Percentiles rank a stretch among this genome's conserved stretches.
Conservation (phyloP, 495 filamentous ascomycete genomes). For the Friedmanniomyces simplex region DNA sequence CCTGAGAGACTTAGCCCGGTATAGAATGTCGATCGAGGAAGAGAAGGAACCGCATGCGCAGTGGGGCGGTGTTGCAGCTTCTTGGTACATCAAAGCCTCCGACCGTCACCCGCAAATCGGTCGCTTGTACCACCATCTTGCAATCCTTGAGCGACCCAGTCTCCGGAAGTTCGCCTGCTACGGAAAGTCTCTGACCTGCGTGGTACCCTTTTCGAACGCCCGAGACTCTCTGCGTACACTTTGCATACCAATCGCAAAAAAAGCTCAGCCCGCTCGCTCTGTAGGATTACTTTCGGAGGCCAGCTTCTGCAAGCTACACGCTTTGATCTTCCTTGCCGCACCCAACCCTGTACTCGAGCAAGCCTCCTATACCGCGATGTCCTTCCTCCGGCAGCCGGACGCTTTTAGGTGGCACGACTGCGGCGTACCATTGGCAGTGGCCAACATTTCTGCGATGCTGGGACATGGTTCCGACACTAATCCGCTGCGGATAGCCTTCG, state of each 20-base stretch:
- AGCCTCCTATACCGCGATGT: no score
- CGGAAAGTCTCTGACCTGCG: slow-evolving; percentile 28
- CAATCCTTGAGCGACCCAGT: slow-evolving; percentile 70
- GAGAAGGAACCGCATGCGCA: slow-evolving; percentile 50
- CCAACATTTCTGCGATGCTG: slow-evolving; percentile 46
- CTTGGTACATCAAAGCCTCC: slow-evolving; percentile 78
- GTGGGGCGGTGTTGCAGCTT: slow-evolving; percentile 65
- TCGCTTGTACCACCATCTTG: slow-evolving; percentile 74
- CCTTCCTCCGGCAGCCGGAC: slow-evolving; percentile 20
- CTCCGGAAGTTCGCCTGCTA: slow-evolving; percentile 72
- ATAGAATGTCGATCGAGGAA: slow-evolving; percentile 72
- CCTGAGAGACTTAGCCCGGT: slow-evolving; percentile 64
- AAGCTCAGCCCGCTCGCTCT: no score
- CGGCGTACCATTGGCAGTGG: slow-evolving; percentile 43
- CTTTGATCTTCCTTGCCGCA: slow-evolving; percentile 43
- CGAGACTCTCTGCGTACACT: no score
- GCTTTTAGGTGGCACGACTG: slow-evolving; percentile 48
- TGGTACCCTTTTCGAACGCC: slow-evolving; percentile 36
- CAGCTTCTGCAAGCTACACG: slow-evolving; percentile 57
- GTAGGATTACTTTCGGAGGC: no score
- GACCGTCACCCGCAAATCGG: slow-evolving; percentile 61
- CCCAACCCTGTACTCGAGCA: slow-evolving; percentile 36
- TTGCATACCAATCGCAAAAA: no score
- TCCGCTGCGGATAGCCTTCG: slow-evolving; percentile 31
- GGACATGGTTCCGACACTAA: slow-evolving; percentile 48